Base-by-base conservation (phyloP, 2,329 filamentous ascomycete species). In the Sphaerulina populicola region DNA sequence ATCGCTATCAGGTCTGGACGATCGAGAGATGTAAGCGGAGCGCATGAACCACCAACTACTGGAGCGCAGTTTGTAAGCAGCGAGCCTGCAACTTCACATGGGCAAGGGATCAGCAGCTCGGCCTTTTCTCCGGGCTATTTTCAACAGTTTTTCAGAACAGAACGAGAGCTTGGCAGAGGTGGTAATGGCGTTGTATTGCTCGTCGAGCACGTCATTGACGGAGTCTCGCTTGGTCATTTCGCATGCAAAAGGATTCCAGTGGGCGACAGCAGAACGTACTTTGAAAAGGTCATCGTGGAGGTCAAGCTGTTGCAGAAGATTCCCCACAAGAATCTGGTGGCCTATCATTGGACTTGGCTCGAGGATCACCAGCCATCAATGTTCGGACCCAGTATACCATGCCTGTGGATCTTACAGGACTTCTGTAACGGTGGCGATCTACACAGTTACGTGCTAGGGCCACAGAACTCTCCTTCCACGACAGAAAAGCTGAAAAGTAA, bases 221-320 rank as follows among this genome's bases (percentile, higher is more conserved):
- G 88, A 18, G 91, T 94, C 40, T 79, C 83, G 30, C 75, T 98
- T 1, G 93, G 93, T 1, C 80, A 93, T 57, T 98, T 94, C 69
- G 93, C 93, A 10, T 98, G 93, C 75, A 98, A 98, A 70, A 82
- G 94, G 41, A 90, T 98, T 0, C 94, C 93, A 0, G 93, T 98
- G 1, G 73, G 93, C 11, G 86, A 98, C 64, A 97, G 62, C 91
- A 96, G 63, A 82, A 83, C 55, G 96, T 93, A 94, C 74, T 98
- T 60, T 11, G 88, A 95, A 68, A 97, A 96, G 70, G 84, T 97
- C 2, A 74, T 98, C 46, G 79, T 93, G 41, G 93, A 98, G 69
- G 94, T 98, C 2, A 89, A 95, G 69, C 75, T 97, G 21, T 78
- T 98, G 21, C 89, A 94, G 61, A 86, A 88, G 61, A 79, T 98